Conservation (phyloP, 495 filamentous ascomycete species). For the Penicillium samsonianum region DNA sequence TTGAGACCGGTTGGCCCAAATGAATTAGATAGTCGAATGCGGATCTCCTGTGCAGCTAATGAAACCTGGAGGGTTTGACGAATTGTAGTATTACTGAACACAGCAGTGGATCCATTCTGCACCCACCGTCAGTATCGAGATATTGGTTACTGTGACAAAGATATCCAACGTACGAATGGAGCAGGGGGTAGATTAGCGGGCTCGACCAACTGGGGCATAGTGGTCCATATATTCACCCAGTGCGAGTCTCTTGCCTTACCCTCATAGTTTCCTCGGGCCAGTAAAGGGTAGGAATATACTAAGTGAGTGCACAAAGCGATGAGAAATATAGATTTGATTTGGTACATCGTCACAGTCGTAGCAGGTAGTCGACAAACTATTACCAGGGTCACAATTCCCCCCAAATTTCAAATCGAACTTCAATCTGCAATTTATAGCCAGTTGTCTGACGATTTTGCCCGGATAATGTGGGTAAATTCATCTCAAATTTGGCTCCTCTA, state of each 20-base stretch:
- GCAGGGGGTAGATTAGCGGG: slow-evolving; percentile 59
- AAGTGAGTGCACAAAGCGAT: not conserved
- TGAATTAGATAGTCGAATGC: slow-evolving; percentile 67
- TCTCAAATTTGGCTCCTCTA: not conserved
- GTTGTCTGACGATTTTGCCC: not conserved
- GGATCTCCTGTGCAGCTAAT: slow-evolving; percentile 52
- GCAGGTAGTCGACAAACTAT: not conserved
- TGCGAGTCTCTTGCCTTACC: slow-evolving; percentile 26
- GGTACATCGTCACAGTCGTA: not conserved
- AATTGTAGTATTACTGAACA: slow-evolving; percentile 59
- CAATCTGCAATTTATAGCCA: not conserved
- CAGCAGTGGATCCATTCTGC: slow-evolving; percentile 11
- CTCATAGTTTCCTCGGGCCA: not conserved
- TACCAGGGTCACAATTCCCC: not conserved
- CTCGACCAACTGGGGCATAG: slow-evolving; percentile 68
- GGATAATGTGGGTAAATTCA: slow-evolving; percentile 3
- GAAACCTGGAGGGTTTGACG: slow-evolving; percentile 67
- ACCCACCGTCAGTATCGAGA: not conserved
- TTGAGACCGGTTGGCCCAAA: slow-evolving; percentile 63
- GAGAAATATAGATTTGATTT: not conserved
- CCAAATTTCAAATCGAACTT: not conserved
- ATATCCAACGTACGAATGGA: slow-evolving; percentile 53
- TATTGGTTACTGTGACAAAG: not conserved
- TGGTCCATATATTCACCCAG: slow-evolving; percentile 67
- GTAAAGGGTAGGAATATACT: not conserved